phyloP scores from a whole-genome alignment of 1,139 yeast genomes.

The Magnusiomyces sp. region DNA sequence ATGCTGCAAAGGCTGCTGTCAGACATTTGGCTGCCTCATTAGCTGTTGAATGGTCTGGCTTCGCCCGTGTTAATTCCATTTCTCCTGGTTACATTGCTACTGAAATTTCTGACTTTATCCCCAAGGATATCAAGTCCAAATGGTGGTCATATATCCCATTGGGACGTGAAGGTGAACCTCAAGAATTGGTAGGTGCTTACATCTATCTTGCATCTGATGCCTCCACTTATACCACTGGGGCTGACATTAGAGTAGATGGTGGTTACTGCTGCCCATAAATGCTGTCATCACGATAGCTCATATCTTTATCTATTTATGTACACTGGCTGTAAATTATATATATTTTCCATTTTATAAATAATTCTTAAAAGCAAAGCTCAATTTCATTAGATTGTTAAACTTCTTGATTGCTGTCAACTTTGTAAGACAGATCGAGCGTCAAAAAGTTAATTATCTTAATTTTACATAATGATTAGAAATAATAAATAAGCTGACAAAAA shows the following conservation, averaged over 20 bases:
- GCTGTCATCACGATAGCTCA: too few species aligned
- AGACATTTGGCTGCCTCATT: slow-evolving; percentile 71
- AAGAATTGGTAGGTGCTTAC: slow-evolving; percentile 82
- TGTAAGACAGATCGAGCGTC: too few species aligned
- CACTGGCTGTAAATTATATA: too few species aligned
- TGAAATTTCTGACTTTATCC: slow-evolving; percentile 55
- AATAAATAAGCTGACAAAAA: too few species aligned
- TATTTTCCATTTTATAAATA: too few species aligned
- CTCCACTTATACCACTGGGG: slow-evolving; percentile 74
- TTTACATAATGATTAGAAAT: too few species aligned
- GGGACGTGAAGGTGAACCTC: slow-evolving; percentile 75
- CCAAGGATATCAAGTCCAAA: slow-evolving; percentile 42
- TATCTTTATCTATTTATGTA: too few species aligned
- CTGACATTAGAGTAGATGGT: slow-evolving; percentile 78
- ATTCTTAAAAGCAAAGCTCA: too few species aligned
- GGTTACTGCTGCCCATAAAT: slow-evolving; percentile 45
- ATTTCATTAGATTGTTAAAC: too few species aligned
- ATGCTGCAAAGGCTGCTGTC: slow-evolving; percentile 84
- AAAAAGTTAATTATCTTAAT: too few species aligned
- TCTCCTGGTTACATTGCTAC: slow-evolving; percentile 84
- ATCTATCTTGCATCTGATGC: slow-evolving; percentile 84
- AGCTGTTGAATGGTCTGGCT: slow-evolving; percentile 86
- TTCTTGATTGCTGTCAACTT: too few species aligned
- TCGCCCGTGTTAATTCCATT: slow-evolving; percentile 77
- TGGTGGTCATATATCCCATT: slow-evolving; percentile 72